Evolutionary conservation across 1,284 basidiomycete genomes (phyloP).

Genomic region (Prillingera fragicola): DNA sequence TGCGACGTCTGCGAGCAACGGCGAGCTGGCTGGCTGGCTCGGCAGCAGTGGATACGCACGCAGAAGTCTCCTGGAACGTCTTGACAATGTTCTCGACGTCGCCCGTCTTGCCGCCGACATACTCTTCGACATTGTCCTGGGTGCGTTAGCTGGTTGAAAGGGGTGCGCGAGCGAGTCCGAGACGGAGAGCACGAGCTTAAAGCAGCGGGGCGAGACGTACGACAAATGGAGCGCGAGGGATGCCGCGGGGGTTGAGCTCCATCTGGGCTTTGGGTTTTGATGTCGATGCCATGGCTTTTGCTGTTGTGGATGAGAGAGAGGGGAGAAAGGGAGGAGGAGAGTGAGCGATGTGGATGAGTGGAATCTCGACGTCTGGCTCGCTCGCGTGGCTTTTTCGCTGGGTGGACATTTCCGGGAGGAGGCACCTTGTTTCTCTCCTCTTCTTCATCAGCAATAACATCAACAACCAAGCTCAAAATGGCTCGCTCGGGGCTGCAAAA

Average conservation of each 20-base stretch:
- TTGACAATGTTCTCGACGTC: slow-evolving; percentile 74
- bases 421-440: no score
- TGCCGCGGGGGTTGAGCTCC: slow-evolving; percentile 79
- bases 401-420: no score
- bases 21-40: slow-evolving; percentile 21
- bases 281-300: slow-evolving; percentile 16
- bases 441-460: no score
- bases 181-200: no score
- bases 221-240: slow-evolving; percentile 91
- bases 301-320: not conserved
- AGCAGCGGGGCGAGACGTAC: slow-evolving; percentile 53
- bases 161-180: not conserved
- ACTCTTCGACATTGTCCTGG: slow-evolving; percentile 76
- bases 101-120: slow-evolving; percentile 72
- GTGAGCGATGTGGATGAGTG: not conserved
- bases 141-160: slow-evolving; percentile 6
- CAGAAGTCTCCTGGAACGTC: slow-evolving; percentile 84
- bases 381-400: no score
- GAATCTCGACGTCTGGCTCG: no score
- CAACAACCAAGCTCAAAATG: slow-evolving; percentile 11
- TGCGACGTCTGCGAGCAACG: slow-evolving; percentile 15
- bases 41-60: slow-evolving; percentile 53
- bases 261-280: slow-evolving; percentile 30
- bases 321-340: not conserved
- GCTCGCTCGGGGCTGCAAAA: slow-evolving; percentile 45